Percentiles rank a stretch among this genome's conserved stretches.
phyloP scores from a whole-genome alignment of 2,329 filamentous ascomycete species.

The Aspergillus viridinutans region DNA sequence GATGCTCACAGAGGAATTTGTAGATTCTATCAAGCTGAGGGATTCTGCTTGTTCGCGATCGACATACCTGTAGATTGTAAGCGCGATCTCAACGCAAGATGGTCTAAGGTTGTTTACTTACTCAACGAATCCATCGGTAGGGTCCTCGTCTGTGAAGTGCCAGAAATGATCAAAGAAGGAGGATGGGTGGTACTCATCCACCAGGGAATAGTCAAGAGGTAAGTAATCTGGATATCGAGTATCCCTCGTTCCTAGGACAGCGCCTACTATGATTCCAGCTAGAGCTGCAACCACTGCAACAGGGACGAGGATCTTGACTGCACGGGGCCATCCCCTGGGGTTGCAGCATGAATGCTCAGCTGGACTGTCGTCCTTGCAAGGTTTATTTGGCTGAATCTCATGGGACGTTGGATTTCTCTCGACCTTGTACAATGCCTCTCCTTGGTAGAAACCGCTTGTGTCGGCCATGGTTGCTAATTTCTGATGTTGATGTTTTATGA shows the following conservation, averaged over 20 bases:
- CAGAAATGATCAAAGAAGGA: slow-evolving; percentile 46
- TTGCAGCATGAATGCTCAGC: not conserved
- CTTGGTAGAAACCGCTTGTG: not conserved
- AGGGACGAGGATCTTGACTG: not conserved
- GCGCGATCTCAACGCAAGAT: not conserved
- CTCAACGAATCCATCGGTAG: slow-evolving; percentile 44
- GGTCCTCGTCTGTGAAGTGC: slow-evolving; percentile 44
- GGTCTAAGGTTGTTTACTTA: slow-evolving; percentile 31
- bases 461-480: not conserved
- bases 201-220: slow-evolving; percentile 35
- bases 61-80: slow-evolving; percentile 33
- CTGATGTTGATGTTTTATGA: not conserved
- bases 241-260: slow-evolving; percentile 31
- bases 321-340: not conserved
- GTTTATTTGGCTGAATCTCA: not conserved
- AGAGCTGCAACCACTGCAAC: slow-evolving; percentile 36
- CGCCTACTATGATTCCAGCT: slow-evolving; percentile 47
- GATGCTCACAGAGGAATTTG: slow-evolving; percentile 51
- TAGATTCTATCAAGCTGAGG: slow-evolving; percentile 59
- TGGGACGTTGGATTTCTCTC: not conserved
- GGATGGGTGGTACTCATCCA: slow-evolving; percentile 39
- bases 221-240: slow-evolving; percentile 43
- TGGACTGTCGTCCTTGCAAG: not conserved
- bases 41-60: slow-evolving; percentile 28
- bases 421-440: not conserved